Evolutionary conservation across 352 stramenopile species (phyloP), one percentile per base, ranked within the genome.

Genomic region (Globisporangium sylvaticum): DNA sequence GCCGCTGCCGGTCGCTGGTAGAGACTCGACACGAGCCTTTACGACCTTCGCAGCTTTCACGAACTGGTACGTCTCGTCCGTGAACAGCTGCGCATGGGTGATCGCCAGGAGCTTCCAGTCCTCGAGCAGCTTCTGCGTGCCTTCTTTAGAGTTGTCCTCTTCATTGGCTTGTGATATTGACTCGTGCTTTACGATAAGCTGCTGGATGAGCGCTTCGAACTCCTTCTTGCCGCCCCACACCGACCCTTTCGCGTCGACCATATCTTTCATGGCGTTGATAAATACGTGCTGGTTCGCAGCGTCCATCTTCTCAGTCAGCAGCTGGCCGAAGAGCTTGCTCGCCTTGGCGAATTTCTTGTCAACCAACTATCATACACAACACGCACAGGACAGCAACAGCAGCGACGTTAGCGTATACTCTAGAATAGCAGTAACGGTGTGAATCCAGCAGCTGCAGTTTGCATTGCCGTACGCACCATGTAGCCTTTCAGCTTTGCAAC

Each of bases 61-160:
- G 66, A 94, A 94, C 70, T 89, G 68, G 56, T 90, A 94, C 61
- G 86, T 89, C 66, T 94, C 86, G 66, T 94, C 86, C 7, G 84
- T 94, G 65, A 90, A 88, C 10, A 94, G 77, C 60, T 90, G 78
- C 12, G 72, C 67, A 61, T 91, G 82, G 1, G 82, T 89, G 65
- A 92, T 62, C 3, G 74, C 77, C 25, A 88, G 44, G 42, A 92
- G 73, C 64, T 77, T 76, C 86, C 83, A 94, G 42, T 78, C 60
- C 0, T 79, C 73, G 20, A 81, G 52, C 29, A 75, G 67, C 48
- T 44, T 37, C 1, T 14, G 61, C 60, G 44, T 9, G 24, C 10
- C 20, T 27, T 54, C 46, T 27, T 76, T 64, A 9, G 55, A 56
- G 1, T 67, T 48, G 6, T 60, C 57, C 4, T 60, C 27, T 4